These are phyloP conservation scores for Phoma herbarum DNA, from an alignment of 2,329 filamentous ascomycete genomes.

Conservation along the genomic window DNA sequence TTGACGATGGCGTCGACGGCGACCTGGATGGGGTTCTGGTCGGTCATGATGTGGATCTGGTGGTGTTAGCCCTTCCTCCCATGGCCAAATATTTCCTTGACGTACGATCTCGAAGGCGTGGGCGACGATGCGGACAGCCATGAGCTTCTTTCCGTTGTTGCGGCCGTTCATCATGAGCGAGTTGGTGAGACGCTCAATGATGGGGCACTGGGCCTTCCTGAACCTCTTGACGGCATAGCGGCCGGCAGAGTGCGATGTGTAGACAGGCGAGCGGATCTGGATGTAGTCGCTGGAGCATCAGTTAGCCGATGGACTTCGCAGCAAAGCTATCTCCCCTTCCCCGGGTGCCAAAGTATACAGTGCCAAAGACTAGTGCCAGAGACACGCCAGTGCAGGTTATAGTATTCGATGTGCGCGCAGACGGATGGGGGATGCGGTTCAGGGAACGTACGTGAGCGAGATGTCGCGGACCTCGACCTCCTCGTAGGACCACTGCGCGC, in stretches of 20 bases:
- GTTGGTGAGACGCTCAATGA: constrained; percentile 99
- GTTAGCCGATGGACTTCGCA: constrained; percentile 44
- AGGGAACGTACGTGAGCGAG: constrained; percentile 88
- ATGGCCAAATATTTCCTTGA: constrained; percentile 39
- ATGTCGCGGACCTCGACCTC: constrained; percentile 99
- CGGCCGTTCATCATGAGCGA: constrained; percentile 99
- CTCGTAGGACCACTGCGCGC: constrained; percentile 80
- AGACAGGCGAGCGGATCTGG: constrained; percentile 98
- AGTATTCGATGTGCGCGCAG: constrained; percentile 24
- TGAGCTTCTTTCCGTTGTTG: constrained; percentile 99
- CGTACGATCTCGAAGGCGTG: constrained; percentile 99
- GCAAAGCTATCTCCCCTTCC: constrained; percentile 28
- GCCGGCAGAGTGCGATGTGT: constrained; percentile 98
- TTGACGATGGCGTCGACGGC: constrained; percentile 99
- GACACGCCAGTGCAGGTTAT: not conserved
- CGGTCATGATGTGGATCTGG: constrained; percentile 99
- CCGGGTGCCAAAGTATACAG: constrained; percentile 26
- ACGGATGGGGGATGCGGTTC: constrained; percentile 18
- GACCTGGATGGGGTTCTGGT: constrained; percentile 99
- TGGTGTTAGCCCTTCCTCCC: constrained; percentile 23
- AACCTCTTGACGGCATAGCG: constrained; percentile 99
- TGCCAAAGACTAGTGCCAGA: constrained; percentile 1
- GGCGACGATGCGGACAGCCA: constrained; percentile 98
- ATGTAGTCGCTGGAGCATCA: constrained; percentile 86
- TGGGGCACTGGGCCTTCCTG: constrained; percentile 99